Conservation (phyloP, 78 protist species). For the Cavenderia fasciculata region DNA sequence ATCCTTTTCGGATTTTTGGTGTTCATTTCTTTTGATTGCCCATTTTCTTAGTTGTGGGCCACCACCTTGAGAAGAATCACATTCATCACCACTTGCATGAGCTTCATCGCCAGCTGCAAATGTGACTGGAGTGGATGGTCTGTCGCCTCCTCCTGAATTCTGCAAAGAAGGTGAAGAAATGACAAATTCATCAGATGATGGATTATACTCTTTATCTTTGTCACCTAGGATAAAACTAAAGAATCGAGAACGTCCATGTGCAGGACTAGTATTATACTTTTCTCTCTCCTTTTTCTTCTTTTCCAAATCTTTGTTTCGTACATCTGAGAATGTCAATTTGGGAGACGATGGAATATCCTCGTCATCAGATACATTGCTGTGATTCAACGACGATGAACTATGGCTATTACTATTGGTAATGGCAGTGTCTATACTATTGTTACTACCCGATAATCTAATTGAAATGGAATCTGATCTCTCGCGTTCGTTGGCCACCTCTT, state of each 20-base stretch:
- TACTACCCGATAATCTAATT: no score
- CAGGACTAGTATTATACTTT: slow-evolving; percentile 11
- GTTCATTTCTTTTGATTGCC: slow-evolving; percentile 63
- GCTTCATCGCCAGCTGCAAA: neutral
- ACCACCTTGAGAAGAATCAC: neutral
- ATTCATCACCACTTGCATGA: neutral
- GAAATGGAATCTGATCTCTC: no score
- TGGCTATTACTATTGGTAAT: no score
- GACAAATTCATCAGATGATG: slow-evolving; percentile 5
- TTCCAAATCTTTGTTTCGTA: neutral
- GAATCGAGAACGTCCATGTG: slow-evolving; percentile 11
- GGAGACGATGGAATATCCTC: neutral
- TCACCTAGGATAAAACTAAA: slow-evolving; percentile 35
- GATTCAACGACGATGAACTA: no score
- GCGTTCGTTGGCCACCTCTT: neutral
- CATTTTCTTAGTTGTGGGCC: slow-evolving; percentile 61
- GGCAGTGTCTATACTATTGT: no score
- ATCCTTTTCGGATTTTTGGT: slow-evolving; percentile 3
- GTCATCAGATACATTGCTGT: no score
- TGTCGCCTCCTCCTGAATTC: neutral
- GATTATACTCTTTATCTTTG: neutral
- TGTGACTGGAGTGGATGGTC: neutral
- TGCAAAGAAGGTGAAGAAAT: slow-evolving; percentile 21
- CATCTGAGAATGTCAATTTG: neutral
- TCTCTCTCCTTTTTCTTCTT: slow-evolving; percentile 31